Evolutionary conservation across 345 rosid genomes (phyloP).

Genomic region (Brassica incana): DNA sequence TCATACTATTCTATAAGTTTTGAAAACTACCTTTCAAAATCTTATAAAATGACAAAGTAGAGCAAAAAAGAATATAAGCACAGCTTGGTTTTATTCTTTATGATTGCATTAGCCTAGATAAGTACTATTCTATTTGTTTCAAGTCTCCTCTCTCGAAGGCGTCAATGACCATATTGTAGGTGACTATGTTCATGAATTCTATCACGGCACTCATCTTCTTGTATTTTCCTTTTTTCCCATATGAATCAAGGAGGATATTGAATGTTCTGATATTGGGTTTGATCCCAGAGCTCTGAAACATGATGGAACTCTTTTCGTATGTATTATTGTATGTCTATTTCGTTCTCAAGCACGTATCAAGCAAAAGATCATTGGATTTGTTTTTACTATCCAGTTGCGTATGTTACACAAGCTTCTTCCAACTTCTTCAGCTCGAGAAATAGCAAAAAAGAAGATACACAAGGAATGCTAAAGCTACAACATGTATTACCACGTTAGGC

Average conservation of each 20-base stretch:
- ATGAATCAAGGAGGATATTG: constrained; percentile 82
- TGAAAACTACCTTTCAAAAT: too few species aligned
- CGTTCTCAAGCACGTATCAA: not conserved
- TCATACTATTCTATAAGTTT: too few species aligned
- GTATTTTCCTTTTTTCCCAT: constrained; percentile 69
- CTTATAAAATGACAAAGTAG: too few species aligned
- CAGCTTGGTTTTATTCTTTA: too few species aligned
- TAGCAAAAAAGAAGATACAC: constrained; percentile 13
- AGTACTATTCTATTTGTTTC: constrained; percentile 63
- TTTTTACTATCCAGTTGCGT: constrained; percentile 6
- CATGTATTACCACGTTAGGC: constrained; percentile 6
- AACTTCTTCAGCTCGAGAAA: constrained; percentile 1
- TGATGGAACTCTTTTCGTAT: too few species aligned
- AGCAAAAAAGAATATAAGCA: too few species aligned
- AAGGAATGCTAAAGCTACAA: constrained; percentile 28
- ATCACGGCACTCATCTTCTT: constrained; percentile 90
- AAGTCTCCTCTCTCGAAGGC: constrained; percentile 86
- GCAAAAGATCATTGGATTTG: not conserved
- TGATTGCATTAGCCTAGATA: too few species aligned
- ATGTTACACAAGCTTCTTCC: constrained; percentile 6
- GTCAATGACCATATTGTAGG: constrained; percentile 85
- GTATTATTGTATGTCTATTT: too few species aligned
- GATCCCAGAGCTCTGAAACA: constrained; percentile 85
- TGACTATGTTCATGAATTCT: constrained; percentile 89
- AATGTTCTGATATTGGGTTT: constrained; percentile 85